A percentile compares a stretch with the other conserved stretches of the same genome.
Conservation (phyloP, 1,284 basidiomycete species). For the Mycena sp. region DNA sequence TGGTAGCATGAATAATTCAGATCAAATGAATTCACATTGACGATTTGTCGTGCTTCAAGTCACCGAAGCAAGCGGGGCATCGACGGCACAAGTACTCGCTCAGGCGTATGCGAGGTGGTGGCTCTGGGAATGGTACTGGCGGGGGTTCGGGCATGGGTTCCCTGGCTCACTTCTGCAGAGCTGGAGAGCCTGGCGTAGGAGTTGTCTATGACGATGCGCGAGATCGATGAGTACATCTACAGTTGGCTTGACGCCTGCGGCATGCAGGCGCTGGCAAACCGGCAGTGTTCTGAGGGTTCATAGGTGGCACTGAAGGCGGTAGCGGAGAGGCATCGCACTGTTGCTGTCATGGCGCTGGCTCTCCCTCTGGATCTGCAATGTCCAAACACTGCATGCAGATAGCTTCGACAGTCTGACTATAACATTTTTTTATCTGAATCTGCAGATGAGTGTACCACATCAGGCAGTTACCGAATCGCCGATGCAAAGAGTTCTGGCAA, state of each 20-base stretch:
- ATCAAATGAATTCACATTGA: background rate
- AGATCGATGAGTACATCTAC: no score
- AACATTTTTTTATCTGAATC: background rate
- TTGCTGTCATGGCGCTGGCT: no score
- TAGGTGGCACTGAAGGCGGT: no score
- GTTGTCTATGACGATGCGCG: no score
- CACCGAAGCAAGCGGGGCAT: conserved; percentile 10
- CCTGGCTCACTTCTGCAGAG: background rate
- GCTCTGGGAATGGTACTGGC: background rate
- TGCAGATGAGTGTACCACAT: conserved; percentile 10
- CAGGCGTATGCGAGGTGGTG: background rate
- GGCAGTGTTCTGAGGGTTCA: no score
- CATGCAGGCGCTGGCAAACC: no score
- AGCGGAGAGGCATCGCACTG: no score
- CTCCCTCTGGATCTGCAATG: background rate
- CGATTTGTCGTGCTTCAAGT: background rate
- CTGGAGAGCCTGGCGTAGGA: no score
- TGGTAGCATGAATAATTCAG: background rate
- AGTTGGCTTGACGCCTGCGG: no score
- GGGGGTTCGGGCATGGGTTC: background rate
- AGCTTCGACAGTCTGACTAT: background rate
- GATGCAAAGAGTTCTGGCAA: background rate
- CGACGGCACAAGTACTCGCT: conserved; percentile 13
- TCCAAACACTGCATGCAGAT: background rate
- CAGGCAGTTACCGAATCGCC: background rate